Evolutionary conservation across 495 filamentous ascomycete species (phyloP).

Genomic region (Cudoniella acicularis): DNA sequence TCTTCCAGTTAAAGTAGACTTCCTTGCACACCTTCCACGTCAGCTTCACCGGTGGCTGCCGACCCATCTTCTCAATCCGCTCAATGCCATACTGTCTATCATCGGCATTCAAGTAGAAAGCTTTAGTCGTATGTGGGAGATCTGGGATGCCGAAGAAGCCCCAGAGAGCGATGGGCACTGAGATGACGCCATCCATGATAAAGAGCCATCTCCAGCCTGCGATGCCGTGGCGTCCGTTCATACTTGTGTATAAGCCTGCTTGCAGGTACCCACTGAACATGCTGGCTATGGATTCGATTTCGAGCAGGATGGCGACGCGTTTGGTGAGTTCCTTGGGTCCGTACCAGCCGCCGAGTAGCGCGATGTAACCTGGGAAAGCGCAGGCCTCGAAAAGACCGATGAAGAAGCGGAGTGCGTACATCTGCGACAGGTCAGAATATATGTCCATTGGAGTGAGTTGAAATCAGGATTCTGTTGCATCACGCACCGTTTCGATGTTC

Average conservation of each 20-base stretch:
- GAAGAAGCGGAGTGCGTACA: conserved; percentile 57
- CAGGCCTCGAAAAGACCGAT: conserved; percentile 46
- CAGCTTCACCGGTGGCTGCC: neutral
- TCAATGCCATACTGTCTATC: neutral
- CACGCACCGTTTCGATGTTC: neutral
- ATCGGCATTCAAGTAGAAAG: neutral
- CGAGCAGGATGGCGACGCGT: conserved; percentile 29
- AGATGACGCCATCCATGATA: conserved; percentile 34
- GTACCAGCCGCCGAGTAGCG: conserved; percentile 49
- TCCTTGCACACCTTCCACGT: neutral
- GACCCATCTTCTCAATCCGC: neutral
- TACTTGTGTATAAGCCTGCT: conserved; percentile 41
- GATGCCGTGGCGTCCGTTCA: conserved; percentile 44
- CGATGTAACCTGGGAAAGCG: conserved; percentile 44
- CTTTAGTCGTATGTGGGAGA: conserved; percentile 22
- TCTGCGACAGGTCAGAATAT: conserved; percentile 6
- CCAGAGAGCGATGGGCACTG: conserved; percentile 21
- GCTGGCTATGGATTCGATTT: conserved; percentile 23
- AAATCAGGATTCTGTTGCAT: neutral
- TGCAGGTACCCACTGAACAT: conserved; percentile 52
- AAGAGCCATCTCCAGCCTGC: conserved; percentile 43
- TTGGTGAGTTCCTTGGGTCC: conserved; percentile 30
- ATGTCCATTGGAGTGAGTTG: neutral
- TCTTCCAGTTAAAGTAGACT: neutral
- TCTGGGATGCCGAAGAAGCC: conserved; percentile 27